Evolutionary conservation across 306 rosid genomes (phyloP), one percentile per base, ranked within the genome.

Genomic region (Quercus variabilis): DNA sequence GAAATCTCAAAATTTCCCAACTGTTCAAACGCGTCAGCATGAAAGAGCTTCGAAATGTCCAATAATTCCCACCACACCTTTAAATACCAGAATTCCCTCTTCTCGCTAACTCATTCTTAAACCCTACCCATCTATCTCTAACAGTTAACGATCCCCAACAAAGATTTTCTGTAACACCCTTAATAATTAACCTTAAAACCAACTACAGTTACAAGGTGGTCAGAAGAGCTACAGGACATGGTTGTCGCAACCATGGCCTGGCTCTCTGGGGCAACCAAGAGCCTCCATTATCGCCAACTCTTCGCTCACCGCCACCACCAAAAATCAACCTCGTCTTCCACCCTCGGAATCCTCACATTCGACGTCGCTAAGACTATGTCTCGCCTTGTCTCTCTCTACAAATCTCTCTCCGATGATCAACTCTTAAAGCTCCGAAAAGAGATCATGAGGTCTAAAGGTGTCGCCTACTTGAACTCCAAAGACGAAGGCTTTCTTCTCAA

Each of bases 361-460:
- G 91, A 92, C 14, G 79, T 91, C 0, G 93, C 91, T 13, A 89
- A 87, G 60, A 85, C 85, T 51, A 91, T 92, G 94, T 81, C 93
- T 5, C 87, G 90, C 55, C 86, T 91, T 1, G 58, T 88, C 68
- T 84, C 91, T 10, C 90, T 92, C 54, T 79, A 91, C 83, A 79
- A 83, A 0, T 91, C 97, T 52, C 86, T 90, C 55, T 1, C 90
- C 71, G 90, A 91, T 46, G 79, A n/a, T 0, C 90, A 91, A 28
- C 76, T 92, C 59, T 17, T 9, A 7, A 64, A 35, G 10, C 96
- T 92, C 15, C 73, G 77, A 12, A 80, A 71, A 17, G 60, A 81
- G 28, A 20, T 75, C 55, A 63, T 86, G 15, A 58, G 15, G 7
- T 91, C 97, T 30, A 73, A 74, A 56, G 91, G 96, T 1, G 86